Evolutionary conservation across 2,329 filamentous ascomycete species (phyloP), one percentile per base, ranked within the genome.

Genomic region (Akanthomyces lecanii): DNA sequence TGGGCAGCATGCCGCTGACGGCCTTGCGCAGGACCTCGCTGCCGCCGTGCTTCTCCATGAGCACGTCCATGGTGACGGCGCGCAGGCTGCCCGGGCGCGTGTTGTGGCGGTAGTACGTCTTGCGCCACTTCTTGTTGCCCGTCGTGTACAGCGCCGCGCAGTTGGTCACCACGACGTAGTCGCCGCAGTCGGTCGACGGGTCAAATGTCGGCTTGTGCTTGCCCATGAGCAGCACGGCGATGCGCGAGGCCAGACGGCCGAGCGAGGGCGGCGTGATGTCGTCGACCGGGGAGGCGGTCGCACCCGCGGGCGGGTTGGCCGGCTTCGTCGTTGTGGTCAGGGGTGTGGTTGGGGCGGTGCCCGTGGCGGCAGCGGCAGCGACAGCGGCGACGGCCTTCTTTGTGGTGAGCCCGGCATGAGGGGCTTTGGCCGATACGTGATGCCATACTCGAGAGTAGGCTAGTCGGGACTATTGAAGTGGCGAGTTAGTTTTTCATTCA

Each of bases 201-300:
- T 98, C 91, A 80, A 88, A 99, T 76, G 95, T 97, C 25, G 95
- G 95, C 80, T 99, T 99, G 84, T 99, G 90, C 83, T 99, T 99
- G 79, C 95, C 95, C 93, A 98, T 97, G 59, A 97, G 86, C 65
- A 91, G 82, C 61, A 89, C 82, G 66, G 93, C 94, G 76, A 97
- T 97, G 66, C 89, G 87, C 60, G 89, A 92, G 65, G 94, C 94
- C 58, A 97, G 84, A 48, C 94, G 92, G 69, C 94, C 94, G 47
- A 97, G 89, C n/a, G 92, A 88, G 16, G 92, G 92, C 21, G 86
- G 83, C 23, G 87, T 87, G 28, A 86, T 75, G 69, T 81, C 78
- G 68, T 70, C 51, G 51, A n/a, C 58, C 7, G 21, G 42, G n/a
- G 40, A 18, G 28, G 48, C 50, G 21, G 40, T 33, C 11, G 38